Base-by-base conservation (phyloP, 257 asterid genomes). In the Fraxinus pennsylvanica region DNA sequence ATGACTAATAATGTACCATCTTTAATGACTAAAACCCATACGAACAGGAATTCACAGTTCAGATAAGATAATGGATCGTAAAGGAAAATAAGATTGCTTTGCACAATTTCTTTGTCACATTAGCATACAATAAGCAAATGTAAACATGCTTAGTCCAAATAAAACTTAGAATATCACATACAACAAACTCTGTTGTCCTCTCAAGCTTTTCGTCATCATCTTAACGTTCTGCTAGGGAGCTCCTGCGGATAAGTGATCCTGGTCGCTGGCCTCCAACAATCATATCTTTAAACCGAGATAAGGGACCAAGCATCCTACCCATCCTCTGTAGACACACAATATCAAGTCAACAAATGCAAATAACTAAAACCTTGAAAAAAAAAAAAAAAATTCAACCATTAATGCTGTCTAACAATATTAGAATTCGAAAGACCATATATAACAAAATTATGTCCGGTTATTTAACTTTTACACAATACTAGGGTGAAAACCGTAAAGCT, bases 271-370 rank as follows among this genome's bases (percentile, higher is more conserved):
- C 91, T 72, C 92, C 92, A 67, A 88, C 85, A 43, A 91, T 74
- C 71, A 80, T 81, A 29, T 85, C 91, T 86, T 89, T 91, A 76
- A 91, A 79, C 72, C 92, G 90, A 73, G 90, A 76, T 63, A 89
- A 57, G 45, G 94, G 90, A n/a, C 87, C 87, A 17, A 91, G 66
- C 78, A 88, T 57, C 89, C 85, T 72, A 79, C 82, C 71, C 87
- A 85, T 86, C 81, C 72, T 86, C 96, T 91, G 91, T 47, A 27
- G 45, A 82, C 79, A 79, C 12, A 73, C 68, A 32, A 57, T 21
- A 57, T 9, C 50, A 52, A 30, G 74, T 73, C 47, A 80, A 43
- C 43, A 67, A 39, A 66, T 36, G 63, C 6, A 10, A 33, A 61
- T 50, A 76, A 33, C 35, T 25, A 27, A 80, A 54, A 30, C n/a